phyloP scores from a whole-genome alignment of 345 rosid genomes.

The Lenwebbia sp. region DNA sequence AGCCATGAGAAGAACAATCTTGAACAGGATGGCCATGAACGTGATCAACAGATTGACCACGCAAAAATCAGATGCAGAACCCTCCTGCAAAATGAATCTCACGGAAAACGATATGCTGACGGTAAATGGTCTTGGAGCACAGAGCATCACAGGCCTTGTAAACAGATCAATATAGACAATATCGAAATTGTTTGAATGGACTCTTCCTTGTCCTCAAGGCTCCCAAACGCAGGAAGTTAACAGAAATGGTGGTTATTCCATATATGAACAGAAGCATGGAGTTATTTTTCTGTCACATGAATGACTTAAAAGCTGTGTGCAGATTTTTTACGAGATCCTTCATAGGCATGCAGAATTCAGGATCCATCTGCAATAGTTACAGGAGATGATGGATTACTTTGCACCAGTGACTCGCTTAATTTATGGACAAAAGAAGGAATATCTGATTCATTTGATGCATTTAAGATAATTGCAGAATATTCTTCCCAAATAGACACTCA shows the following conservation, averaged over 20 bases:
- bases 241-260: background rate
- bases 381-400: background rate
- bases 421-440: background rate
- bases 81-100: slow-evolving; percentile 34
- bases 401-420: background rate
- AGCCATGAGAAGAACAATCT: slow-evolving; percentile 6
- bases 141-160: slow-evolving; percentile 11
- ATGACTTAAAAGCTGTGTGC: slow-evolving; percentile 27
- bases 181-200: background rate
- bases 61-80: background rate
- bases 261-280: background rate
- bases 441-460: background rate
- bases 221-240: background rate
- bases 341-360: slow-evolving; percentile 45
- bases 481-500: background rate
- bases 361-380: slow-evolving; percentile 48
- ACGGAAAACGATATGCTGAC: slow-evolving; percentile 23
- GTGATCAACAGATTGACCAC: slow-evolving; percentile 10
- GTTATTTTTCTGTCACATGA: slow-evolving; percentile 23
- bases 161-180: background rate
- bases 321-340: slow-evolving; percentile 66
- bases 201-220: background rate
- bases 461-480: background rate
- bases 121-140: slow-evolving; percentile 12
- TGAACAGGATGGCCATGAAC: slow-evolving; percentile 24